phyloP scores from a whole-genome alignment of 2,329 filamentous ascomycete species.

The Aspergillaceae sp. region DNA sequence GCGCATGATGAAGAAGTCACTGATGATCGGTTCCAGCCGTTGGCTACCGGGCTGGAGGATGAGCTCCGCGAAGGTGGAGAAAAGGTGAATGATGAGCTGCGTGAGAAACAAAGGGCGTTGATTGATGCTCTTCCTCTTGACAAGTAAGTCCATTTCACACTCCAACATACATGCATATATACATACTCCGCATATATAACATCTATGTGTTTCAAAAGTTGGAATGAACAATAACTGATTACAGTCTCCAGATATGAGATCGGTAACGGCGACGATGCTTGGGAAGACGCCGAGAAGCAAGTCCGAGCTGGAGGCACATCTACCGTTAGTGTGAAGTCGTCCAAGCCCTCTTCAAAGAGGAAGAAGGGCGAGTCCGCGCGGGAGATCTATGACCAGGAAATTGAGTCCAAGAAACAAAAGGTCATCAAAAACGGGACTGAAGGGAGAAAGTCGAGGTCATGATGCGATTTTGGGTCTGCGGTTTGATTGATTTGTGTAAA shows the following conservation, averaged over 20 bases:
- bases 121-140: conserved; percentile 87
- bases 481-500: neutral
- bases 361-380: conserved; percentile 55
- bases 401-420: conserved; percentile 37
- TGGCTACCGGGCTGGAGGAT: conserved; percentile 64
- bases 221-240: conserved; percentile 34
- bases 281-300: conserved; percentile 63
- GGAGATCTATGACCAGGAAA: conserved; percentile 39
- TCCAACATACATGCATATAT: neutral
- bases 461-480: neutral
- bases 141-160: conserved; percentile 49
- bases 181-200: neutral
- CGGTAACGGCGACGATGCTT: conserved; percentile 41
- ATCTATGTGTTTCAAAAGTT: too few relatives aligned
- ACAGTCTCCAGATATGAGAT: conserved; percentile 35
- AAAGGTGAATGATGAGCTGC: conserved; percentile 61
- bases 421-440: conserved; percentile 39
- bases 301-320: conserved; percentile 49
- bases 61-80: conserved; percentile 79
- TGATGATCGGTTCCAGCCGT: conserved; percentile 58
- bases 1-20: conserved; percentile 60
- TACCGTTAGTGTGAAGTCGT: conserved; percentile 70
- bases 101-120: conserved; percentile 73
- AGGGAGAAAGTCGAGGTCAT: conserved; percentile 22
- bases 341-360: conserved; percentile 56